Base-by-base conservation (phyloP, 202 grass and related monocot genomes). In the Hordeum pubiflorum region DNA sequence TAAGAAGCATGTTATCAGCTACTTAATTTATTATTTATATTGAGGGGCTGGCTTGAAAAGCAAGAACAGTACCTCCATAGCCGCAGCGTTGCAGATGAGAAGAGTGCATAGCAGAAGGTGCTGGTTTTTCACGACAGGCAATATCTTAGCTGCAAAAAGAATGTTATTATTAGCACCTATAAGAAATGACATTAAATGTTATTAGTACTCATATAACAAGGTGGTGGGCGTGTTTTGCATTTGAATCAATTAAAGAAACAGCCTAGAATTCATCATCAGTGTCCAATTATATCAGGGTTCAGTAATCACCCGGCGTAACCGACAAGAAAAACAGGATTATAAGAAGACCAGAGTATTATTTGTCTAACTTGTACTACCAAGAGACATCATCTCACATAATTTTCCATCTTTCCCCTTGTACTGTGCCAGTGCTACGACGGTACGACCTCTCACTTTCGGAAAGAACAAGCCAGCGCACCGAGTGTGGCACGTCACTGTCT, bases 31-130 rank as follows among this genome's bases (percentile, higher is more conserved):
- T 32, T 2, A 57, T 70, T 63, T 55, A 22, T 69, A 15, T 9
- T 15, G 68, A 22, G 3, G 6, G 11, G 21, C 39, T 14, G 7
- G 46, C 10, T 71, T 68, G 38, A 85, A 58, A 52, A 58, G 43
- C 24, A 60, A 81, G 29, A 72, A 3, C 12, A 50, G 61, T 37
- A 94, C 95, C 90, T 98, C 95, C 95, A 98, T 98, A 10, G 92
- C 86, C 15, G 46, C 86, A 36, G 92, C 95, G 81, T 98, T 98
- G 84, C 92, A 98, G 63, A 95, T 98, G 18, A 98, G 86, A 84
- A 95, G 95, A 71, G 95, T 94, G 61, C 95, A 98, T 50, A 95
- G 74, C 69, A 98, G 80, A 58, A 94, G 88, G 79, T 98, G 95
- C 65, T 98, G 95, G 39, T 86, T 92, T 81, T 86, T 87, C 39